Evolutionary conservation across 495 filamentous ascomycete species (phyloP), one percentile per base, ranked within the genome.

Genomic region (Neurospora sp.): DNA sequence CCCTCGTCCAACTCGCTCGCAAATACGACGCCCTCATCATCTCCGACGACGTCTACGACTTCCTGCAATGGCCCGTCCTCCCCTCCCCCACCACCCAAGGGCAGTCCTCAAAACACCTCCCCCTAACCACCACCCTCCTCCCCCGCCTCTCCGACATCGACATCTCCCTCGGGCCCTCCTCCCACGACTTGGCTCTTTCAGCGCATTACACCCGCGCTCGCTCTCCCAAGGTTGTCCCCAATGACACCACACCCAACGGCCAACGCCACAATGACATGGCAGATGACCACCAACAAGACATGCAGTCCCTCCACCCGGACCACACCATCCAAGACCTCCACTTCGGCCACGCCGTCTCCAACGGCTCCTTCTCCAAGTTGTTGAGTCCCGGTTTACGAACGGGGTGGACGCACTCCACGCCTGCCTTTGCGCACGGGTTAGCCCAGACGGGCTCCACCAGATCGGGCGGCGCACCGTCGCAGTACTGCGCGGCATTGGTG

Each of bases 21-120:
- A 80, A 88, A 39, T 88, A 89, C 78, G 90, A 97, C 76, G 92
- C 92, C 4, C 82, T 97, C 7, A 80, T 97, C 68, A 85, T 97
- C n/a, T 87, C 86, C 14, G 94, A 97, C 81, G 94, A 97, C 80
- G 93, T 98, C 1, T 98, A 98, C 73, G 94, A 97, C 79, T 89
- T 93, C 73, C 84, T 97, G 0, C 91, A 92, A 77, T 96, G 93
- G 89, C 85, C 87, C 7, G 70, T 75, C 69, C 70, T 71, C 14
- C 83, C 74, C 72, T 18, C 69, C 75, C 0, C 16, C 22, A 47
- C 39, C 27, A 31, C 27, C 27, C 72, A n/a, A n/a, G n/a, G n/a
- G n/a, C n/a, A 37, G 39, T 12, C 40, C 53, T 75, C 71, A 53
- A 45, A 3, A n/a, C 9, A 38, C 9, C 20, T 79, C 39, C 22